Evolutionary conservation across 306 rosid genomes (phyloP), one percentile per base, ranked within the genome.

Genomic region (Quercus bicolor): DNA sequence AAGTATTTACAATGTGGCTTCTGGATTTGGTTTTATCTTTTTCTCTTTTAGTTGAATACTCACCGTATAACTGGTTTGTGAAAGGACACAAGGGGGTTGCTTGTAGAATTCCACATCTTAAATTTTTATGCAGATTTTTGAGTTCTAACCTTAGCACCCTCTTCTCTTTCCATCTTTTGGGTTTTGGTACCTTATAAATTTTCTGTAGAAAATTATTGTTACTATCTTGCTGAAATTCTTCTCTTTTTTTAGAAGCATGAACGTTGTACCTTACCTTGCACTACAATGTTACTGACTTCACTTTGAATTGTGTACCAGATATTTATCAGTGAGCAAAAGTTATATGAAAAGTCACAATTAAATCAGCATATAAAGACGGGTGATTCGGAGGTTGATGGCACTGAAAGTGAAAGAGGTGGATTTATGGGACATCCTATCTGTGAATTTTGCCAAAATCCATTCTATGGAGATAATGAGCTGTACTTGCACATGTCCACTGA

Each of bases 351-450:
- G 65, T 68, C 84, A 19, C 92, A 86, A 61, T 70, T 88, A 85
- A 86, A 80, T 55, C 90, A 73, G 77, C 92, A 88, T 76, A 82
- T 82, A 34, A 81, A 64, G 69, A 82, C 88, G 5, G 92, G 92
- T 29, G 88, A 84, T 77, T 86, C 90, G 1, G 88, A 79, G 79
- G 88, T 86, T 69, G 92, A 88, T 71, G 92, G 92, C 70, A 86
- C 78, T 72, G 88, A 88, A 83, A 84, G 88, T 75, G 92, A 88
- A 76, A 84, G 92, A 84, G 92, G 92, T 21, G 90, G 92, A 3
- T 88, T 88, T 69, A 77, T 77, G 5, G 92, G 92, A 70, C 92
- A 88, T 66, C 92, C 92, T 73, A 56, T 51, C 79, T 88, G 92
- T 84, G 88, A 88, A 19, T 88, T 84, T 75, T 88, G 92, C 83